Conservation (phyloP, 345 rosid species). For the Bretschneidera sinensis region DNA sequence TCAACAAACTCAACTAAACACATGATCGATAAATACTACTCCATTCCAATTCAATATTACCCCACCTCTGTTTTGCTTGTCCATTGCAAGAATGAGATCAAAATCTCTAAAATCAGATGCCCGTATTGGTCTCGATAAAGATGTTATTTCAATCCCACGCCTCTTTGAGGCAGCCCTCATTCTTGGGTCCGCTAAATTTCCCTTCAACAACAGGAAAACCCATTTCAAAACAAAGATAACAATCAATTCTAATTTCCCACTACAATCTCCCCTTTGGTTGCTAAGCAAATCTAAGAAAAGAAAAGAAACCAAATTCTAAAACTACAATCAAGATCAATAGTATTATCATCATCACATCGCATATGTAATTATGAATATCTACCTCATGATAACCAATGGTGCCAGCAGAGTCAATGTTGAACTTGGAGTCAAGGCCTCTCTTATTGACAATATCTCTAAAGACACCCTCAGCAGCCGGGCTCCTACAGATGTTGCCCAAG, state of each 20-base stretch:
- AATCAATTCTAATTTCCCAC: not conserved
- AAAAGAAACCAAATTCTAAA: not conserved
- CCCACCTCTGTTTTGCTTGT: constrained; percentile 65
- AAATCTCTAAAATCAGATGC: constrained; percentile 81
- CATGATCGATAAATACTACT: too few relatives aligned
- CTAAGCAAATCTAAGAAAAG: too few relatives aligned
- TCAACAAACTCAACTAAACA: constrained; percentile 2
- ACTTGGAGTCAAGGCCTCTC: constrained; percentile 60
- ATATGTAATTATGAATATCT: not conserved
- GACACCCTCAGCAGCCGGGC: constrained; percentile 98
- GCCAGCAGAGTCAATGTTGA: constrained; percentile 91
- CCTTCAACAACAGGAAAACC: constrained; percentile 33
- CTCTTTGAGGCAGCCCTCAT: constrained; percentile 81
- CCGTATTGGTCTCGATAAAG: constrained; percentile 81
- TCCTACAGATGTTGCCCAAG: constrained; percentile 87
- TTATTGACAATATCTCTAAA: constrained; percentile 70
- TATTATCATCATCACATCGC: too few relatives aligned
- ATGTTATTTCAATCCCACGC: constrained; percentile 85
- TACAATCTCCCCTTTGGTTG: too few relatives aligned
- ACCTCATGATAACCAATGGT: constrained; percentile 91
- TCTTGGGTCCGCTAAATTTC: constrained; percentile 83
- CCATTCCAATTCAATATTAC: not conserved
- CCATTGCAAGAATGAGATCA: constrained; percentile 94
- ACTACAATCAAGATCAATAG: not conserved
- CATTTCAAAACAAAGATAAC: not conserved